Conservation (phyloP, 345 rosid genomes). For the Salix caprea region DNA sequence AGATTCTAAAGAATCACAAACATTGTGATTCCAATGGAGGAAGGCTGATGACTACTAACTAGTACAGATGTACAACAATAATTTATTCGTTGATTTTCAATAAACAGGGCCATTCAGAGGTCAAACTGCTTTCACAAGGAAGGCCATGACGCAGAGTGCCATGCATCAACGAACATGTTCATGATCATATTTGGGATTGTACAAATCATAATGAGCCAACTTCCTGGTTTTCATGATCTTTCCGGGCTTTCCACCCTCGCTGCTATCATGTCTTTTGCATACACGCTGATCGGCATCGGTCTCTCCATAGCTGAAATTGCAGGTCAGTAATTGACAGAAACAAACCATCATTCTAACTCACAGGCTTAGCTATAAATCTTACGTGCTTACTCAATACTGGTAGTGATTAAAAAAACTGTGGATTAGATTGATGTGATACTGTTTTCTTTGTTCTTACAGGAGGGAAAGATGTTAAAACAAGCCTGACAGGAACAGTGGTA, state of each 20-base stretch:
- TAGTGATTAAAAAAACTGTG: background rate
- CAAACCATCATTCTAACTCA: too few species aligned
- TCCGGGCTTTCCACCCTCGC: constrained; percentile 18
- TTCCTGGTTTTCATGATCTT: constrained; percentile 23
- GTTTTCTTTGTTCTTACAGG: background rate
- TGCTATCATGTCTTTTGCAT: constrained; percentile 25
- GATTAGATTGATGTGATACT: background rate
- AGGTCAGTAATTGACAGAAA: background rate
- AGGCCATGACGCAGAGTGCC: constrained; percentile 23
- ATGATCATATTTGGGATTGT: constrained; percentile 18
- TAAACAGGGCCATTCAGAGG: constrained; percentile 14
- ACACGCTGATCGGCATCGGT: constrained; percentile 20
- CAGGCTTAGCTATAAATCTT: too few species aligned
- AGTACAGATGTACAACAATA: background rate
- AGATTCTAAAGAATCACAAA: too few species aligned
- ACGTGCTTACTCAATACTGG: too few species aligned
- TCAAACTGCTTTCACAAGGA: constrained; percentile 24
- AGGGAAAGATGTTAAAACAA: constrained; percentile 30
- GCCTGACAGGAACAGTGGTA: constrained; percentile 35
- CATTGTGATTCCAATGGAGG: too few species aligned
- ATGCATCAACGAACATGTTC: constrained; percentile 20
- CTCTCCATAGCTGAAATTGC: constrained; percentile 26
- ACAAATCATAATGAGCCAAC: constrained; percentile 16
- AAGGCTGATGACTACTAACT: too few species aligned
- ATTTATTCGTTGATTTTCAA: too few species aligned